A percentile compares a stretch with the other conserved stretches of the same genome.
phyloP scores from a whole-genome alignment of 2,329 filamentous ascomycete species.

The Monilinia fructicola region DNA sequence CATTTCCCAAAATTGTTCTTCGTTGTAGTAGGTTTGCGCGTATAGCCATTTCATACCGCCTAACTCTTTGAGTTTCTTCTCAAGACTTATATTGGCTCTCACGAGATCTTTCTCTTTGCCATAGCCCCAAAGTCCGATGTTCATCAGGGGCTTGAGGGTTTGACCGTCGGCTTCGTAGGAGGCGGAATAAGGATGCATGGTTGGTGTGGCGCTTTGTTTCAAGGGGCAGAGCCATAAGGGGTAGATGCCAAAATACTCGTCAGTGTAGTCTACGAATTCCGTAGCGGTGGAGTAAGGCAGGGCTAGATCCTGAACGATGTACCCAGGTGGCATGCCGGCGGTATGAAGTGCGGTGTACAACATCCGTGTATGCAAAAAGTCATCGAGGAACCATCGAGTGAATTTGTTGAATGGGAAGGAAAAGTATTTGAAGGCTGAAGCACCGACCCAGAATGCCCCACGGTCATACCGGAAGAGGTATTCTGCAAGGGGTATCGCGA shows the following conservation, averaged over 20 bases:
- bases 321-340: constrained; percentile 54
- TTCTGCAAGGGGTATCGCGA: constrained; percentile 49
- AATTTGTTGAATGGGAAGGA: constrained; percentile 58
- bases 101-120: constrained; percentile 67
- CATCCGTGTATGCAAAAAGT: constrained; percentile 60
- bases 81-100: constrained; percentile 66
- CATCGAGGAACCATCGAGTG: constrained; percentile 58
- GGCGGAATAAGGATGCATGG: constrained; percentile 40
- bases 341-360: constrained; percentile 64
- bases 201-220: constrained; percentile 39
- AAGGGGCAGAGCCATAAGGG: constrained; percentile 61
- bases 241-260: constrained; percentile 49
- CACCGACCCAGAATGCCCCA: constrained; percentile 64
- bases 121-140: constrained; percentile 82
- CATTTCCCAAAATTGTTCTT: constrained; percentile 66
- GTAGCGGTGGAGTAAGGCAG: constrained; percentile 54
- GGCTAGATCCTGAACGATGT: constrained; percentile 63
- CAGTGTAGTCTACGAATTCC: constrained; percentile 54
- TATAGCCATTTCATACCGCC: constrained; percentile 86
- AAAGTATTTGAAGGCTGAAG: constrained; percentile 62
- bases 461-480: constrained; percentile 64
- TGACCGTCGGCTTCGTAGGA: constrained; percentile 33
- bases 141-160: constrained; percentile 51
- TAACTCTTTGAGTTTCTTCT: constrained; percentile 65
- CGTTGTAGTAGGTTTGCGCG: constrained; percentile 80